Conservation (phyloP, 352 stramenopile genomes). For the Phytophthora citrophthora region DNA sequence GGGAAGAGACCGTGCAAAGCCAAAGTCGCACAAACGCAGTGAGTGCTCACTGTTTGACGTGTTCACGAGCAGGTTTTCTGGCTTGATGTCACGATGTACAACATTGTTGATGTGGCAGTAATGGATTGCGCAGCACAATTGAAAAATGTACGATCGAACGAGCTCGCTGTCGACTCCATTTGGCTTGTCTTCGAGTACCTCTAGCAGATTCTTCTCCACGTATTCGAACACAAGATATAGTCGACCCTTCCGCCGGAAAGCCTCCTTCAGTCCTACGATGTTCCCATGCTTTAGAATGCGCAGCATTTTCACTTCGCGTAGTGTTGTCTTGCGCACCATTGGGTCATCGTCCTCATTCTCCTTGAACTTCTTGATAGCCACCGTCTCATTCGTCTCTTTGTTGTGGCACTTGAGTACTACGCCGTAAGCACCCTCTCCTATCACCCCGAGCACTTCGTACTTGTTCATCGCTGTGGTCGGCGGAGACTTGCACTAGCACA, state of each 20-base stretch:
- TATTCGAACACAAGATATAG: conserved; percentile 99
- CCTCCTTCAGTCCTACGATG: conserved; percentile 98
- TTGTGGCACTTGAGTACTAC: conserved; percentile 93
- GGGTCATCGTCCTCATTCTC: conserved; percentile 92
- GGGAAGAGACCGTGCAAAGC: conserved; percentile 89
- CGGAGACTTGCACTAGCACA: conserved; percentile 23
- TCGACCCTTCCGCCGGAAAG: conserved; percentile 96
- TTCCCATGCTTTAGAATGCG: conserved; percentile 97
- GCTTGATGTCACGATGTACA: conserved; percentile 99
- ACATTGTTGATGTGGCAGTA: conserved; percentile 98
- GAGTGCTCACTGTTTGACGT: conserved; percentile 93
- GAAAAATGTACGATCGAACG: conserved; percentile 98
- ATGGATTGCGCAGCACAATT: conserved; percentile 96
- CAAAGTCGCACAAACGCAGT: conserved; percentile 99
- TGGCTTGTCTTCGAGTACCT: conserved; percentile 93
- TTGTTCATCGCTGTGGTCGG: conserved; percentile 86
- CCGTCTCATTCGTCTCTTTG: conserved; percentile 96
- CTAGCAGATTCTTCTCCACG: conserved; percentile 96
- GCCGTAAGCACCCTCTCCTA: conserved; percentile 95
- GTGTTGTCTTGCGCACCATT: conserved; percentile 93
- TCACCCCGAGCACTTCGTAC: conserved; percentile 93
- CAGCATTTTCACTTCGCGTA: conserved; percentile 99
- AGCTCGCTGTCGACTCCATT: conserved; percentile 90
- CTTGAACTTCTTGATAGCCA: conserved; percentile 99
- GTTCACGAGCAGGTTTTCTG: conserved; percentile 99